phyloP scores from a whole-genome alignment of 2,329 filamentous ascomycete species.

The Alternaria arborescens region DNA sequence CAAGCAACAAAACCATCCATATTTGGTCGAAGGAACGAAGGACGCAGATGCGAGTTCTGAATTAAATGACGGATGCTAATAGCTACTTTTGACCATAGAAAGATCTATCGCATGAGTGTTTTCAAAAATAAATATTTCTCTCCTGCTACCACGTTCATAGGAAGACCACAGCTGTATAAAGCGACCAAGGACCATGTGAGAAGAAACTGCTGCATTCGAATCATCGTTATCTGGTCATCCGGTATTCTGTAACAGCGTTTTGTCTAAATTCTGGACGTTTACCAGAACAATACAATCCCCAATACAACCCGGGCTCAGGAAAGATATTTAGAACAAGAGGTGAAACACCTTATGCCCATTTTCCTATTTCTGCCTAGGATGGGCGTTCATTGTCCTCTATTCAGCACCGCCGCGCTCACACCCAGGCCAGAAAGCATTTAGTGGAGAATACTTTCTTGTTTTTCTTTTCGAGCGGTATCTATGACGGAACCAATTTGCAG shows the following conservation, averaged over 20 bases:
- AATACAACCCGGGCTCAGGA: neutral
- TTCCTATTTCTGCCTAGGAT: neutral
- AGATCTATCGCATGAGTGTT: neutral
- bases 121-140: neutral
- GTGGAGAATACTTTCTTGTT: too few relatives aligned
- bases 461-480: neutral
- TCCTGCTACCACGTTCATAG: neutral
- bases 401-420: neutral
- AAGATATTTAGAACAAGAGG: neutral
- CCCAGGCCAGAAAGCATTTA: neutral
- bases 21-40: neutral
- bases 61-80: neutral
- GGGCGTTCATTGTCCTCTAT: neutral
- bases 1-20: neutral
- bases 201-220: fast-evolving
- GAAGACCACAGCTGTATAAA: neutral
- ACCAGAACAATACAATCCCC: neutral
- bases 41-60: neutral
- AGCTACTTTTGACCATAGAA: neutral
- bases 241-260: neutral
- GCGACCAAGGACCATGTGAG: fast-evolving
- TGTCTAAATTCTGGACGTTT: neutral
- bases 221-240: neutral
- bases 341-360: neutral
- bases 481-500: neutral